These are phyloP conservation scores for Cryptococcus sp. DNA, from an alignment of 1,284 basidiomycete genomes.

Conservation along the genomic window DNA sequence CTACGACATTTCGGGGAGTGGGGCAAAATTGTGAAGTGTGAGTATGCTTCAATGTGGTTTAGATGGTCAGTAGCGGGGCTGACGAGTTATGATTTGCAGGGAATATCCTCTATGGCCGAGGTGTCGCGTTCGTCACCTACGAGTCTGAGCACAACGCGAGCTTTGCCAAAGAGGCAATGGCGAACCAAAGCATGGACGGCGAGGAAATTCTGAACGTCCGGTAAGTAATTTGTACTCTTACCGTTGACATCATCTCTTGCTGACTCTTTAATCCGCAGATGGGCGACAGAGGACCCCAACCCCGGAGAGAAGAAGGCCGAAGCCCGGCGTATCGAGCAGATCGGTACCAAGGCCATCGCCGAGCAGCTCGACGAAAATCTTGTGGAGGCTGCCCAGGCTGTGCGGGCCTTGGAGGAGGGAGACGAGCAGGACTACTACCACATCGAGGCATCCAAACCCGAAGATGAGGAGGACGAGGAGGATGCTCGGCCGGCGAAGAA, in stretches of 20 bases:
- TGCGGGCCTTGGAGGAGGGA: conserved; percentile 75
- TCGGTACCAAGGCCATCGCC: conserved; percentile 75
- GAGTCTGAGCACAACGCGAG: conserved; percentile 80
- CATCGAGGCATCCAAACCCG: conserved; percentile 33
- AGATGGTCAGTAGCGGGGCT: neutral
- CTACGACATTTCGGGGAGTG: conserved; percentile 92
- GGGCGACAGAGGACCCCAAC: conserved; percentile 96
- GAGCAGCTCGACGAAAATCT: conserved; percentile 67
- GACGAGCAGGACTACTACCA: conserved; percentile 47
- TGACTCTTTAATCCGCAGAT: conserved; percentile 45
- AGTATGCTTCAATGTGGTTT: conserved; percentile 43
- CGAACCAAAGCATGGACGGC: conserved; percentile 94
- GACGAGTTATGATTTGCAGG: conserved; percentile 54
- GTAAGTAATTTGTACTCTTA: conserved; percentile 31
- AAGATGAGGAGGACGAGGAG: conserved; percentile 16
- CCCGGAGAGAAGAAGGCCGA: conserved; percentile 80
- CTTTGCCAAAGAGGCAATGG: conserved; percentile 99
- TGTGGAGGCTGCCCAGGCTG: conserved; percentile 76
- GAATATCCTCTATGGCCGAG: conserved; percentile 86
- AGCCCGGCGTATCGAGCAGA: conserved; percentile 71
- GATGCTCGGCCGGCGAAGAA: conserved; percentile 50
- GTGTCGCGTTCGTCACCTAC: conserved; percentile 97
- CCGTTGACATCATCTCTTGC: neutral
- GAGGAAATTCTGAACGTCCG: conserved; percentile 97
- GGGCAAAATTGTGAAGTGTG: conserved; percentile 91